Percentiles rank a stretch among this genome's conserved stretches.
These are phyloP conservation scores for Penstemon davidsonii DNA, from an alignment of 257 asterid species.

Conservation along the genomic window DNA sequence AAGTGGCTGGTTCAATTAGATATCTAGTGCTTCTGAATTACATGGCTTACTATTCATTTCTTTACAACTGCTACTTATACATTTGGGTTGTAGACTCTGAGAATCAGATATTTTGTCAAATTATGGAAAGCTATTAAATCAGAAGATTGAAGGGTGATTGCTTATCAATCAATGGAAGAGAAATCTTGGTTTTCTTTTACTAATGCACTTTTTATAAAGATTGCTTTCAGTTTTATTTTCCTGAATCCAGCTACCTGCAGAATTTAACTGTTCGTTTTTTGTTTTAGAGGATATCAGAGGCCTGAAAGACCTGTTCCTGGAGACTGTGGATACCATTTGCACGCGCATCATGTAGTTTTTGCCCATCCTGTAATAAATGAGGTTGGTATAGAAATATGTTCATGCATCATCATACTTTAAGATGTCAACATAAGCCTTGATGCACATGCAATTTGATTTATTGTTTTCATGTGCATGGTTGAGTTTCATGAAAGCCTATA, in stretches of 20 bases:
- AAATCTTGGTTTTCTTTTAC: not conserved
- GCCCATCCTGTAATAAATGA: constrained; percentile 65
- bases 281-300: constrained; percentile 69
- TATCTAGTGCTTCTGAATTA: too few relatives aligned
- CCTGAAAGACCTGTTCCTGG: constrained; percentile 97
- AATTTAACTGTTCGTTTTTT: constrained; percentile 18
- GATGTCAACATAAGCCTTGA: not conserved
- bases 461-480: not conserved
- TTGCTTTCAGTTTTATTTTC: constrained; percentile 14
- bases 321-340: constrained; percentile 93
- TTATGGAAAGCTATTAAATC: too few relatives aligned
- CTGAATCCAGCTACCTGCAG: not conserved
- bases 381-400: constrained; percentile 39
- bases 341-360: constrained; percentile 71
- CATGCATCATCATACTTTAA: constrained; percentile 15
- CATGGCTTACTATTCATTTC: too few relatives aligned
- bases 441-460: not conserved
- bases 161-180: too few relatives aligned
- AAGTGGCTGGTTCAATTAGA: too few relatives aligned
- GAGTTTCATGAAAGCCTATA: not conserved
- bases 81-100: too few relatives aligned
- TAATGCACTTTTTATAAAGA: not conserved
- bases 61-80: too few relatives aligned
- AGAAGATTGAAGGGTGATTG: too few relatives aligned
- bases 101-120: too few relatives aligned